Conservation (phyloP, 805 yeast species). For the Osmozyma mogii region DNA sequence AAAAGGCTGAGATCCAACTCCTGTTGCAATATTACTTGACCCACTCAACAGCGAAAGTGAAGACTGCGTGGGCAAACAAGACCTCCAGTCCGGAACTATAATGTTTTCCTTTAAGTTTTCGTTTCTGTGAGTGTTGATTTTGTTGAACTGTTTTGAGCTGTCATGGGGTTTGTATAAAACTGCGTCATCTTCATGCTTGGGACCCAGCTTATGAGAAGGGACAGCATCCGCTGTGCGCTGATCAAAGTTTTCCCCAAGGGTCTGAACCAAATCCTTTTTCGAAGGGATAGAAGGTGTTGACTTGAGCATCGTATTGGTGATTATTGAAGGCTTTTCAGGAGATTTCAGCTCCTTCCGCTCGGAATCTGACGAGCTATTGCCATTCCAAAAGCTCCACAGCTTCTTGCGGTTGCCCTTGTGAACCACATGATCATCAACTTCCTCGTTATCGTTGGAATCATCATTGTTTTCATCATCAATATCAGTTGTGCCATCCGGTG, state of each 20-base stretch:
- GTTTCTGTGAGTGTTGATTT: conserved; percentile 37
- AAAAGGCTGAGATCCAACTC: conserved; percentile 10
- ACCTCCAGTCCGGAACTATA: conserved; percentile 36
- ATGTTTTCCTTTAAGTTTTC: conserved; percentile 33
- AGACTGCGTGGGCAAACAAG: conserved; percentile 25
- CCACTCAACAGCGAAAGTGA: too few relatives aligned
- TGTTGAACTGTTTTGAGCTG: conserved; percentile 30
- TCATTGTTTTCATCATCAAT: conserved; percentile 11
- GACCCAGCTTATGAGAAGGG: conserved; percentile 1
- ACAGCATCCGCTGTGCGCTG: conserved; percentile 5
- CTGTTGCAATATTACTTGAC: conserved; percentile 10
- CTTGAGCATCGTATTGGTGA: conserved; percentile 24
- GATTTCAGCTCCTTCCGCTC: too few relatives aligned
- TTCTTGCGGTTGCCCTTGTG: conserved; percentile 13
- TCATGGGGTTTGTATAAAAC: conserved; percentile 38
- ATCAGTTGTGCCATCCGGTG: conserved; percentile 8
- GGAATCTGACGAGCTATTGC: too few relatives aligned
- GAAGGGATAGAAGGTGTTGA: conserved; percentile 24
- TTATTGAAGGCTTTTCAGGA: too few relatives aligned
- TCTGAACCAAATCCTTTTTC: conserved; percentile 7
- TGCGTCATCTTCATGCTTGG: conserved; percentile 26
- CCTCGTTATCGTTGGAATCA: conserved; percentile 13
- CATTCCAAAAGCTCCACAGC: conserved; percentile 33
- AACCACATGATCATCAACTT: conserved; percentile 23
- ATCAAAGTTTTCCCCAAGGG: conserved; percentile 6